Evolutionary conservation across 1,284 basidiomycete genomes (phyloP), one percentile per base, ranked within the genome.

Genomic region (Trichosporon inkin): DNA sequence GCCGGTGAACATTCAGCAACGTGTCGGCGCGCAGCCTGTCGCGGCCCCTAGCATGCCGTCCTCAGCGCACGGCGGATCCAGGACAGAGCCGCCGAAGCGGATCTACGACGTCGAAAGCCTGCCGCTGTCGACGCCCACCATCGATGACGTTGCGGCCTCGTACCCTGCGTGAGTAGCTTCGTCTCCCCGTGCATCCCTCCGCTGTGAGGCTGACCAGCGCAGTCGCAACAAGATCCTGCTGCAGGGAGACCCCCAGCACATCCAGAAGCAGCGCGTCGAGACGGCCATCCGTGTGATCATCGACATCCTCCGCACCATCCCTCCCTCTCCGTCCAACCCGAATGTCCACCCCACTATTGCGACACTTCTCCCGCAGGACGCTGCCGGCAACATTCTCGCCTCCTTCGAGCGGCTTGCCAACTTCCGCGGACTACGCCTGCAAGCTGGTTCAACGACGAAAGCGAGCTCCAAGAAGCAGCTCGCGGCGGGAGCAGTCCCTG

Each of bases 221-320:
- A 56, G 52, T 37, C 72, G 73, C 17, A 76, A 71, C 56, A 64
- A 62, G 40, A 49, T 77, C 6, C 55, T 76, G 1, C 62, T 77
- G 10, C 75, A 77, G 60, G 75, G 75, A 16, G 75, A 77, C 64
- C 73, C 75, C 3, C 73, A 74, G 38, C 55, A 63, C 53, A 72
- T 74, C 52, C 68, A 68, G 52, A 77, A 77, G 57, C 73, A 74
- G 49, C 63, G 75, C 34, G 75, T 77, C 10, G 75, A 77, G 57
- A 77, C 75, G 3, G 75, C 75, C 41, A 77, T 77, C 51, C 69
- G 75, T 19, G 72, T 74, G 28, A 74, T 75, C 61, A 63, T 77
- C 53, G 75, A 77, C 62, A 62, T 77, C 36, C 65, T 75, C 10
- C 69, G 72, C 53, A 61, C 68, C 36, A 67, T 73, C 17, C 72